Evolutionary conservation across 352 stramenopile genomes (phyloP).

Genomic region (Nothophytophthora sp.): DNA sequence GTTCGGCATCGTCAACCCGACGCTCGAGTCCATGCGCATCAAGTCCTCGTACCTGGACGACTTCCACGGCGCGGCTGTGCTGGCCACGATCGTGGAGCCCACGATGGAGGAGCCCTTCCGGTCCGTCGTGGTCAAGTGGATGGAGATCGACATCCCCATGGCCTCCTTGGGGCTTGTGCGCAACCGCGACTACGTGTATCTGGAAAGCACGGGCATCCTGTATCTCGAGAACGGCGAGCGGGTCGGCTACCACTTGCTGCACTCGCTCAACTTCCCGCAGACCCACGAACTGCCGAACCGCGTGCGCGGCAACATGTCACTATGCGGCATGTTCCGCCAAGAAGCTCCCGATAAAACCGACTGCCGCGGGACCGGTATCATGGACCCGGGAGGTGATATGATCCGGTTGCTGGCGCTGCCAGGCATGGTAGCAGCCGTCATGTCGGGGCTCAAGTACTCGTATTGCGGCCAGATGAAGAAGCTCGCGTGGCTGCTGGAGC

Average conservation of each 20-base stretch:
- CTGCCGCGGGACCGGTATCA: background rate
- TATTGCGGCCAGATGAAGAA: constrained; percentile 14
- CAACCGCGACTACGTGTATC: constrained; percentile 1
- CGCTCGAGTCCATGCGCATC: constrained; percentile 9
- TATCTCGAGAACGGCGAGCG: background rate
- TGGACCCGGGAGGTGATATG: background rate
- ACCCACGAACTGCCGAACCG: constrained; percentile 4
- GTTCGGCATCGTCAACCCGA: constrained; percentile 20
- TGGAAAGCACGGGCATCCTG: background rate
- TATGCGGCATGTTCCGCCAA: constrained; percentile 22
- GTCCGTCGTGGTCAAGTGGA: constrained; percentile 13
- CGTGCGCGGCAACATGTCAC: constrained; percentile 27
- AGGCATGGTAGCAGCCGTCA: background rate
- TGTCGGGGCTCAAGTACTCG: constrained; percentile 4
- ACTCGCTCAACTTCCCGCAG: constrained; percentile 3
- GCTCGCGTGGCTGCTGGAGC: constrained; percentile 6
- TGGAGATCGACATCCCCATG: background rate
- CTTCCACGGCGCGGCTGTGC: constrained; percentile 32
- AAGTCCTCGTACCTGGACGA: too few species aligned
- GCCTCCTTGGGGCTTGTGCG: background rate
- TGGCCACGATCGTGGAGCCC: constrained; percentile 27
- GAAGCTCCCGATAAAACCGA: background rate
- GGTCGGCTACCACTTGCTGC: background rate
- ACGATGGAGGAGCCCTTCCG: constrained; percentile 31
- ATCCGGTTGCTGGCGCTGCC: background rate